These are phyloP conservation scores for Madurella fahalii DNA, from an alignment of 2,329 filamentous ascomycete genomes.

Conservation along the genomic window DNA sequence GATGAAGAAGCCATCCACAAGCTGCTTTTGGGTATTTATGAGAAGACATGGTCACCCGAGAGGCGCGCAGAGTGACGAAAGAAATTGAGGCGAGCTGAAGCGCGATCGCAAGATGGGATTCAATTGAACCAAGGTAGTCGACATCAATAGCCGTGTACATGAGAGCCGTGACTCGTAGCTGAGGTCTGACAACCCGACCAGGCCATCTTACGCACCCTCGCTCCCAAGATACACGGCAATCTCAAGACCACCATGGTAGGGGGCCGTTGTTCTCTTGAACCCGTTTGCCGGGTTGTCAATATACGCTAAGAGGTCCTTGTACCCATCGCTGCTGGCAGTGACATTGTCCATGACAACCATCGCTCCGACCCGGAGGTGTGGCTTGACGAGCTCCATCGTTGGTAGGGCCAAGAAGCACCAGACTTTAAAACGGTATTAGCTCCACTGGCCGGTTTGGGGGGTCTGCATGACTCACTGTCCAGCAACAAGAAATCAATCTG, in stretches of 20 bases:
- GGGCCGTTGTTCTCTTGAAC: conserved; percentile 32
- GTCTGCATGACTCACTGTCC: conserved; percentile 49
- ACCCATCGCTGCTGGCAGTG: conserved; percentile 29
- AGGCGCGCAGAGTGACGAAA: no score
- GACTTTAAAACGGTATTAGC: conserved; percentile 17
- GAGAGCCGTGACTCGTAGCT: no score
- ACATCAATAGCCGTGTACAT: no score
- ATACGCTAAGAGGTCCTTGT: conserved; percentile 39
- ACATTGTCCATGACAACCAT: conserved; percentile 42
- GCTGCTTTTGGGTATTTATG: no score
- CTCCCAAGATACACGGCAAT: conserved; percentile 22
- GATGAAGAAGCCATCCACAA: no score
- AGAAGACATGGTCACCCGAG: no score
- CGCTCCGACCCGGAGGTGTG: conserved; percentile 32
- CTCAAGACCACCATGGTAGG: conserved; percentile 24
- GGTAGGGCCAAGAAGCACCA: conserved; percentile 30
- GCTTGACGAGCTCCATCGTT: conserved; percentile 38
- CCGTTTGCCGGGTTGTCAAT: conserved; percentile 37
- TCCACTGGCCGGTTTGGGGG: not conserved
- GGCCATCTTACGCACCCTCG: no score
- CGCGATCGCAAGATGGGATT: no score
- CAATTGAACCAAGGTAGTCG: no score
- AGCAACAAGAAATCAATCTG: conserved; percentile 55
- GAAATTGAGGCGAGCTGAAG: no score
- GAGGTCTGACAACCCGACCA: no score